Percentiles rank a stretch among this genome's conserved stretches.
phyloP scores from a whole-genome alignment of 75 land plant genomes.

The Cupressus sempervirens region DNA sequence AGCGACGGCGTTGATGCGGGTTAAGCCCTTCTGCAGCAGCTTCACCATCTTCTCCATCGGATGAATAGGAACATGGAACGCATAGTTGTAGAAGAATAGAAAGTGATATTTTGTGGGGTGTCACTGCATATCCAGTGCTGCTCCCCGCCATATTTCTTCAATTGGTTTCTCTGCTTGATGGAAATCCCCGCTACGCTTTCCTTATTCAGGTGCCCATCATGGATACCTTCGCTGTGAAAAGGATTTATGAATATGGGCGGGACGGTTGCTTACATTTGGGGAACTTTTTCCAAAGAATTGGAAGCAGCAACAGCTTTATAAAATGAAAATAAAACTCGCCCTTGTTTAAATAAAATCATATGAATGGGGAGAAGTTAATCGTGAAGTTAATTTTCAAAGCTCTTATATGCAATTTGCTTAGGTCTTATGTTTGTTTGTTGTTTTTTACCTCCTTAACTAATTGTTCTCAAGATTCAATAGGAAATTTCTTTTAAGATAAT shows the following conservation, averaged over 20 bases:
- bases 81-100: not conserved
- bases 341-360: no score
- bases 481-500: no score
- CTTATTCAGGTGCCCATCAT: not conserved
- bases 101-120: conserved; percentile 5
- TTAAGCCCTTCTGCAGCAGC: not conserved
- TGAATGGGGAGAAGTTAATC: no score
- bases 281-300: not conserved
- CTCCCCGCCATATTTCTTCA: not conserved
- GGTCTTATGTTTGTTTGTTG: no score
- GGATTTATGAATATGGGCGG: not conserved
- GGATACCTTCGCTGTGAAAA: no score
- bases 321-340: no score
- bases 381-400: no score
- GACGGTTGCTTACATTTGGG: not conserved
- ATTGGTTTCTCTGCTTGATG: not conserved
- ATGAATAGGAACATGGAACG: not conserved
- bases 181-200: not conserved
- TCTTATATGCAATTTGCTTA: no score
- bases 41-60: not conserved
- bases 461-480: no score
- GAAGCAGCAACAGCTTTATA: not conserved
- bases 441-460: no score
- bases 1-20: not conserved
- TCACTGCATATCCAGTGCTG: not conserved